Evolutionary conservation across 306 rosid genomes (phyloP).

Genomic region (Geum urbanum): DNA sequence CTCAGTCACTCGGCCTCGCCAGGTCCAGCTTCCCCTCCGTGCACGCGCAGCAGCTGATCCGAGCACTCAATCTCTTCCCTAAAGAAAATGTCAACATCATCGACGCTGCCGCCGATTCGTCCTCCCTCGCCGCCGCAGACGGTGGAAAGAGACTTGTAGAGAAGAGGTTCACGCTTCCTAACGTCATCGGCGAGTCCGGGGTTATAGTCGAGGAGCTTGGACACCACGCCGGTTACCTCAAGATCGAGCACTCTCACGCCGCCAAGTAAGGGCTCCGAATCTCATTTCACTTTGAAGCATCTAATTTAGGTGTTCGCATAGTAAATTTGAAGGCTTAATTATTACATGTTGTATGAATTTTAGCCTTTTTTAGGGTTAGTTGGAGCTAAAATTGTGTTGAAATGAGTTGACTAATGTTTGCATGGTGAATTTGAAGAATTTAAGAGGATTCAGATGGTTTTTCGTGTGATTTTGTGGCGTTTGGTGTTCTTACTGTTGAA

Average conservation of each 20-base stretch:
- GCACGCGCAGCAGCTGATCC: conserved; percentile 52
- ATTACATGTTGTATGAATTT: neutral
- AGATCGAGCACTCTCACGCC: conserved; percentile 72
- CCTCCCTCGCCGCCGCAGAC: neutral
- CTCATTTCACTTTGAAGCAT: neutral
- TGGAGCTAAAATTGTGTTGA: neutral
- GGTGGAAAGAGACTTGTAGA: conserved; percentile 48
- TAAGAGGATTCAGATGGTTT: neutral
- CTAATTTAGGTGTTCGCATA: neutral
- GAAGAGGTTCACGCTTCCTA: conserved; percentile 61
- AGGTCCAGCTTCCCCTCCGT: conserved; percentile 41
- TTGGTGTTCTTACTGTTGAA: conserved; percentile 15
- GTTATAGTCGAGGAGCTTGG: conserved; percentile 62
- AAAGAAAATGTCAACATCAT: conserved; percentile 51
- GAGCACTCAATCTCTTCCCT: conserved; percentile 72
- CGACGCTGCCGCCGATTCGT: conserved; percentile 11
- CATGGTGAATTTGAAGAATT: neutral
- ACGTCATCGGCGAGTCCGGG: conserved; percentile 37
- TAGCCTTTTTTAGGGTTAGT: neutral
- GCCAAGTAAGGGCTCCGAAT: conserved; percentile 43
- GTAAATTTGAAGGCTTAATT: neutral
- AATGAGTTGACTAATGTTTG: neutral
- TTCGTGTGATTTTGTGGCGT: neutral
- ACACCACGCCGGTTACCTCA: conserved; percentile 88
- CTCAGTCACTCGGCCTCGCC: conserved; percentile 11